These are phyloP conservation scores for Fusarium xylarioides DNA, from an alignment of 2,329 filamentous ascomycete species.

Conservation along the genomic window DNA sequence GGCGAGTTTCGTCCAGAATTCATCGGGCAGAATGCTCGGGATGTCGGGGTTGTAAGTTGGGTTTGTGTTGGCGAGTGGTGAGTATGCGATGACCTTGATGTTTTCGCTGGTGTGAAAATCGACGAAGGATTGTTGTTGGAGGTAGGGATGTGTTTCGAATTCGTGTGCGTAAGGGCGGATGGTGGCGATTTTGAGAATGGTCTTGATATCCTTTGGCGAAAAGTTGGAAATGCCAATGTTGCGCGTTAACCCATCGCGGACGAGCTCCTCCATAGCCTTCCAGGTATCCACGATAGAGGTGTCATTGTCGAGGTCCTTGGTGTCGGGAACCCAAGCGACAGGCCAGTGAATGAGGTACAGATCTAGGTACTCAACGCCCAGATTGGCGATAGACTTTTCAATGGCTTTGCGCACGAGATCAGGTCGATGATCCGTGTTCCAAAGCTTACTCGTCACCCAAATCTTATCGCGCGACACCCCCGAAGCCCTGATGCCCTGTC, in stretches of 20 bases:
- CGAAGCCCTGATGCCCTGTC: conserved; percentile 53
- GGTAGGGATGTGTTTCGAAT: conserved; percentile 69
- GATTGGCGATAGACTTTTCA: conserved; percentile 43
- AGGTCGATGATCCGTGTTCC: conserved; percentile 47
- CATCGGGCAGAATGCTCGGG: conserved; percentile 27
- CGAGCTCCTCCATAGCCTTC: conserved; percentile 45
- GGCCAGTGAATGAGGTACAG: conserved; percentile 46
- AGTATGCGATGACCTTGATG: conserved; percentile 41
- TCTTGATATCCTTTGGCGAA: conserved; percentile 58
- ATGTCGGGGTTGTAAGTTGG: conserved; percentile 33
- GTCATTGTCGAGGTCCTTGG: conserved; percentile 27
- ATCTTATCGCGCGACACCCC: conserved; percentile 43
- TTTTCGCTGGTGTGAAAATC: conserved; percentile 41
- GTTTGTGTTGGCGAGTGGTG: conserved; percentile 37
- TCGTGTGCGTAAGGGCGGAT: conserved; percentile 45
- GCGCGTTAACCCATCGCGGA: conserved; percentile 26
- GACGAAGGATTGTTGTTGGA: conserved; percentile 47
- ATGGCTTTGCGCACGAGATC: conserved; percentile 43
- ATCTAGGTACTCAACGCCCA: conserved; percentile 47
- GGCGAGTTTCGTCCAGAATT: conserved; percentile 31
- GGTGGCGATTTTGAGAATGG: conserved; percentile 49
- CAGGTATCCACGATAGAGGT: conserved; percentile 44
- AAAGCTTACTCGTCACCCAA: conserved; percentile 47
- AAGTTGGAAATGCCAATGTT: conserved; percentile 67
- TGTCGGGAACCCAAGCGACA: conserved; percentile 36